Evolutionary conservation across 768 basidiomycete species (phyloP).

Genomic region (Russula compacta): DNA sequence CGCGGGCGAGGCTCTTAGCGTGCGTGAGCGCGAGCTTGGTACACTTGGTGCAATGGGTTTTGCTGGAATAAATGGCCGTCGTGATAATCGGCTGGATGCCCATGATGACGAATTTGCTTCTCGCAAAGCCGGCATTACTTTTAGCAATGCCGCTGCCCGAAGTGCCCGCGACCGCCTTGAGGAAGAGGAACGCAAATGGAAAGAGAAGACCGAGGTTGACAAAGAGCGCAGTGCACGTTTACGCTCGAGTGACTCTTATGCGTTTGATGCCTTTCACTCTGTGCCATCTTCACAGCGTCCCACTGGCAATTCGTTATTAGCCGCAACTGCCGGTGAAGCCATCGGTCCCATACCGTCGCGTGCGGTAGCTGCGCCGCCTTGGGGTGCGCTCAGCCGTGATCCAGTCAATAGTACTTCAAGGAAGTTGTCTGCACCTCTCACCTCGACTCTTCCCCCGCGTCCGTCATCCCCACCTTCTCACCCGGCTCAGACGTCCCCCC

Average conservation of each 20-base stretch:
- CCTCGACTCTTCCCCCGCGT: conserved; percentile 21
- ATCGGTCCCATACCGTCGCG: conserved; percentile 7
- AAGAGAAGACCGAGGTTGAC: conserved; percentile 39
- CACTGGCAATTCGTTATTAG: conserved; percentile 26
- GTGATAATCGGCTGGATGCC: conserved; percentile 24
- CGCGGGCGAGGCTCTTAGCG: conserved; percentile 27
- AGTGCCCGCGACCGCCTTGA: conserved; percentile 55
- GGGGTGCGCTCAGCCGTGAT: conserved; percentile 12
- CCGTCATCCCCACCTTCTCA: conserved; percentile 22
- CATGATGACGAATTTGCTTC: conserved; percentile 44
- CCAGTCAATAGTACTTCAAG: not conserved
- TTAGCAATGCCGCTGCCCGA: conserved; percentile 36
- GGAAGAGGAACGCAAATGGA: conserved; percentile 47
- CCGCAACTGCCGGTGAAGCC: conserved; percentile 20
- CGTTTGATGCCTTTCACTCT: conserved; percentile 76
- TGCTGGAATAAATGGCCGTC: conserved; percentile 21
- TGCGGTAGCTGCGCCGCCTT: conserved; percentile 11
- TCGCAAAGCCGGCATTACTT: conserved; percentile 31
- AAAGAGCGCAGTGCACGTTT: conserved; percentile 30
- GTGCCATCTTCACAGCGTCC: conserved; percentile 35
- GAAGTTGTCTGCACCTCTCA: conserved; percentile 23
- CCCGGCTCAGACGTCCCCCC: conserved; percentile 22
- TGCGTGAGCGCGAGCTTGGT: conserved; percentile 40
- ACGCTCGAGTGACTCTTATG: conserved; percentile 35
- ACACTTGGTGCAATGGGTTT: conserved; percentile 42